A percentile compares a stretch with the other conserved stretches of the same genome.
Evolutionary conservation across 768 basidiomycete species (phyloP).

Genomic region (Boletus pseudopeckii): DNA sequence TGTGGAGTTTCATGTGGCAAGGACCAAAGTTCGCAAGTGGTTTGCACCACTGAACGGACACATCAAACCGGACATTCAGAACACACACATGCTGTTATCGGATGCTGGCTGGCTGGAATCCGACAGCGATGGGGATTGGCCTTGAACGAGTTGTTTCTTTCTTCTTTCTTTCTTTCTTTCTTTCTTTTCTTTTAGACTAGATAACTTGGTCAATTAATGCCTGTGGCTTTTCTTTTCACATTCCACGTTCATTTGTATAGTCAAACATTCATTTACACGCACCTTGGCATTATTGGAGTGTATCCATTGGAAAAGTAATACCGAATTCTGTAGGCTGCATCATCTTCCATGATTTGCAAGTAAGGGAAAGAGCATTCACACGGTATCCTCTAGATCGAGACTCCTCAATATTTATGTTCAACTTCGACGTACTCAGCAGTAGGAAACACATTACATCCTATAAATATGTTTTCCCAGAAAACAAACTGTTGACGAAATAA

Average conservation of each 20-base stretch:
- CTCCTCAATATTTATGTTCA: no score
- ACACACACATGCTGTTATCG: slow-evolving; percentile 45
- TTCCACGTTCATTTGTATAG: slow-evolving; percentile 1
- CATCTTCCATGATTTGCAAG: no score
- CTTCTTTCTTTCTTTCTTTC: no score
- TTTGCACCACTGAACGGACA: slow-evolving; percentile 65
- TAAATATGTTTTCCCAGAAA: no score
- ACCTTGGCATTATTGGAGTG: slow-evolving; percentile 2
- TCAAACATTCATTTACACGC: background rate
- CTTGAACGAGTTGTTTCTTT: background rate
- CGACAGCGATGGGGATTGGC: slow-evolving; percentile 2
- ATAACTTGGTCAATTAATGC: background rate
- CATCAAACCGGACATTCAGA: slow-evolving; percentile 55
- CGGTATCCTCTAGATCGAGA: no score
- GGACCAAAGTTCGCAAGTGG: slow-evolving; percentile 48
- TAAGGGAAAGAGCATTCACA: no score
- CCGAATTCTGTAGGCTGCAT: background rate
- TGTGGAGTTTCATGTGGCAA: slow-evolving; percentile 40
- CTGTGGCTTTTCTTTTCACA: background rate
- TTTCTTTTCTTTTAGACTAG: no score
- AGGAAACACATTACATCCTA: no score
- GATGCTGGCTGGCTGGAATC: slow-evolving; percentile 45
- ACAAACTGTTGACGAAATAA: no score
- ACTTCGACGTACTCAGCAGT: no score
- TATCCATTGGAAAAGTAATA: background rate